A percentile compares a stretch with the other conserved stretches of the same genome.
Evolutionary conservation across 1,139 yeast genomes (phyloP).

Genomic region (Geotrichum reessii): DNA sequence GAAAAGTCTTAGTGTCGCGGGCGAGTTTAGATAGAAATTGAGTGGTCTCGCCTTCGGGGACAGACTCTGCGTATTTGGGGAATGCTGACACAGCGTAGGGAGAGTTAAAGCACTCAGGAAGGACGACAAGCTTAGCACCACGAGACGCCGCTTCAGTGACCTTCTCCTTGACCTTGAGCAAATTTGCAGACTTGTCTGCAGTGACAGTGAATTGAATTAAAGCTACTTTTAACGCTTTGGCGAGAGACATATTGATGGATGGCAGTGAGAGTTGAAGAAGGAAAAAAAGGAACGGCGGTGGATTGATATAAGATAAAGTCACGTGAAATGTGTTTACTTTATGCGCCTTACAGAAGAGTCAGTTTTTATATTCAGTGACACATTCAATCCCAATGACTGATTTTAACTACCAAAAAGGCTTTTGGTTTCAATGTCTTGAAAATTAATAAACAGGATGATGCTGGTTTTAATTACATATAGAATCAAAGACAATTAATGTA

Average conservation of each 20-base stretch:
- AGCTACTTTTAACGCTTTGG: slow-evolving; percentile 53
- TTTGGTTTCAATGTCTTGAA: too few relatives aligned
- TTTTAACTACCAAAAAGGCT: too few relatives aligned
- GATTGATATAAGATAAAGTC: neutral
- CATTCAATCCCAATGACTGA: neutral
- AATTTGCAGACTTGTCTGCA: slow-evolving; percentile 58
- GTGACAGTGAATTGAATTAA: slow-evolving; percentile 74
- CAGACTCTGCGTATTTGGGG: slow-evolving; percentile 72
- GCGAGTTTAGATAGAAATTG: slow-evolving; percentile 59
- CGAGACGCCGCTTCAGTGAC: slow-evolving; percentile 49
- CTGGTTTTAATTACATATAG: too few relatives aligned
- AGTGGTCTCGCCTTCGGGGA: slow-evolving; percentile 66
- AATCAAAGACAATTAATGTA: too few relatives aligned
- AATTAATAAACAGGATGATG: too few relatives aligned
- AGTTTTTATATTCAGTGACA: neutral
- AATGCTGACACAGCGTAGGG: slow-evolving; percentile 89
- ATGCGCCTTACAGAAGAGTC: neutral
- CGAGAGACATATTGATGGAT: slow-evolving; percentile 20
- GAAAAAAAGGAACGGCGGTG: neutral
- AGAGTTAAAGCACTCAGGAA: slow-evolving; percentile 92
- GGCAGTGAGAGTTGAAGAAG: neutral
- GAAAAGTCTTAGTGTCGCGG: slow-evolving; percentile 49
- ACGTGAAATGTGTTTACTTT: neutral
- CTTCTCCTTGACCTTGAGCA: slow-evolving; percentile 49
- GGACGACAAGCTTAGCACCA: slow-evolving; percentile 50